A percentile compares a stretch with the other conserved stretches of the same genome.
Evolutionary conservation across 495 filamentous ascomycete genomes (phyloP).

Genomic region (Gamarada debralockiae): DNA sequence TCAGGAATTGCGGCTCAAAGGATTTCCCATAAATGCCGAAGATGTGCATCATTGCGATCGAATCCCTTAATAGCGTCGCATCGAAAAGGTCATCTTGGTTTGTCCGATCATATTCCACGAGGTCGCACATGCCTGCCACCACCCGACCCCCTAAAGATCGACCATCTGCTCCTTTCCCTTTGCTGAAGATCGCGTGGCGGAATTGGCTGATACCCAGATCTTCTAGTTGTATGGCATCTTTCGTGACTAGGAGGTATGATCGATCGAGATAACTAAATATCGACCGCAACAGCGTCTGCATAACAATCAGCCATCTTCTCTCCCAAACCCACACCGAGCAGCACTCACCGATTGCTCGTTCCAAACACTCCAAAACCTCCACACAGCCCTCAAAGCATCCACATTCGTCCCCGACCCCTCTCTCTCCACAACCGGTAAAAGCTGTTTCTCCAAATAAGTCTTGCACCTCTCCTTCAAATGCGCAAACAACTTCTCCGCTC

Average conservation of each 20-base stretch:
- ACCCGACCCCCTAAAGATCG: constrained; percentile 43
- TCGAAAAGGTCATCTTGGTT: constrained; percentile 45
- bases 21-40: constrained; percentile 69
- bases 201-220: constrained; percentile 55
- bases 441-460: constrained; percentile 50
- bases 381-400: constrained; percentile 59
- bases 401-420: constrained; percentile 52
- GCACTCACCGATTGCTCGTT: constrained; percentile 62
- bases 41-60: constrained; percentile 75
- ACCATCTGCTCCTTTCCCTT: constrained; percentile 52
- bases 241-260: constrained; percentile 73
- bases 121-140: constrained; percentile 67
- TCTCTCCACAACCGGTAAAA: constrained; percentile 50
- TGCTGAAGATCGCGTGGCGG: constrained; percentile 53
- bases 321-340: neutral
- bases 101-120: constrained; percentile 69
- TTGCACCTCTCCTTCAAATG: constrained; percentile 60
- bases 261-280: constrained; percentile 93
- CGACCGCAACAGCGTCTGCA: constrained; percentile 67
- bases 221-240: constrained; percentile 46
- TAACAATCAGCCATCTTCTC: constrained; percentile 1
- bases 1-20: constrained; percentile 76
- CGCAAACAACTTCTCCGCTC: constrained; percentile 59
- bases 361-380: constrained; percentile 76
- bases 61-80: constrained; percentile 56